Conservation (phyloP, 1,139 yeast species). For the Pneumocystis canis region DNA sequence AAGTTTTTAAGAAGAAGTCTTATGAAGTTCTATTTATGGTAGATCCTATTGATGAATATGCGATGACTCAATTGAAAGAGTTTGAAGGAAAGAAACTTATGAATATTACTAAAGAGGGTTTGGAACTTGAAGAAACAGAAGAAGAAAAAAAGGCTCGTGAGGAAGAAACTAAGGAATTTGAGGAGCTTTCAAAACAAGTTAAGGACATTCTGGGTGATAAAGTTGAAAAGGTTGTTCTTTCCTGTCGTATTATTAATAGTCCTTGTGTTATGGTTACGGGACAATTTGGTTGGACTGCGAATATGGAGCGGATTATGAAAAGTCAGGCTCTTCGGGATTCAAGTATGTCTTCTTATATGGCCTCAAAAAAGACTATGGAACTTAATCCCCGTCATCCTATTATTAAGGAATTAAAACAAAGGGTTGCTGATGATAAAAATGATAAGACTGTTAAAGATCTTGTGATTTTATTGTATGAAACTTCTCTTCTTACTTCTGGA, state of each 20-base stretch:
- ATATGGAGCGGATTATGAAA: slow-evolving; percentile 99
- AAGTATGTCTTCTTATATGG: slow-evolving; percentile 98
- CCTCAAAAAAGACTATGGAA: slow-evolving; percentile 97
- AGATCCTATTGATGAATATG: slow-evolving; percentile 99
- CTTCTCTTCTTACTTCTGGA: slow-evolving; percentile 97
- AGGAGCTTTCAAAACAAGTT: slow-evolving; percentile 85
- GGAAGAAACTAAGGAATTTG: slow-evolving; percentile 80
- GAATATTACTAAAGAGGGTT: slow-evolving; percentile 89
- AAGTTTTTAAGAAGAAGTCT: slow-evolving; percentile 95
- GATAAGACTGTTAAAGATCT: slow-evolving; percentile 97
- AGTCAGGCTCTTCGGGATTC: slow-evolving; percentile 99
- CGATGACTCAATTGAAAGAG: slow-evolving; percentile 98
- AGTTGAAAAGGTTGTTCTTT: slow-evolving; percentile 98
- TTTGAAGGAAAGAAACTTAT: slow-evolving; percentile 98
- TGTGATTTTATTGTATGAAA: slow-evolving; percentile 89
- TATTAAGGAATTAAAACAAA: slow-evolving; percentile 86
- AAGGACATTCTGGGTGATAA: slow-evolving; percentile 96
- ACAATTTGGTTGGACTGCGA: slow-evolving; percentile 99
- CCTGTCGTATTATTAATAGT: slow-evolving; percentile 92
- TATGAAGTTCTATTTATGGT: slow-evolving; percentile 95
- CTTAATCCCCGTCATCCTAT: slow-evolving; percentile 94
- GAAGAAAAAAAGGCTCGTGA: slow-evolving; percentile 94
- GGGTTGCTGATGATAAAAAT: slow-evolving; percentile 90
- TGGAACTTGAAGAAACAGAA: slow-evolving; percentile 96
- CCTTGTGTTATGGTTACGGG: slow-evolving; percentile 99